These are phyloP conservation scores for Penstemon barbatus DNA, from an alignment of 257 asterid genomes.

Conservation along the genomic window DNA sequence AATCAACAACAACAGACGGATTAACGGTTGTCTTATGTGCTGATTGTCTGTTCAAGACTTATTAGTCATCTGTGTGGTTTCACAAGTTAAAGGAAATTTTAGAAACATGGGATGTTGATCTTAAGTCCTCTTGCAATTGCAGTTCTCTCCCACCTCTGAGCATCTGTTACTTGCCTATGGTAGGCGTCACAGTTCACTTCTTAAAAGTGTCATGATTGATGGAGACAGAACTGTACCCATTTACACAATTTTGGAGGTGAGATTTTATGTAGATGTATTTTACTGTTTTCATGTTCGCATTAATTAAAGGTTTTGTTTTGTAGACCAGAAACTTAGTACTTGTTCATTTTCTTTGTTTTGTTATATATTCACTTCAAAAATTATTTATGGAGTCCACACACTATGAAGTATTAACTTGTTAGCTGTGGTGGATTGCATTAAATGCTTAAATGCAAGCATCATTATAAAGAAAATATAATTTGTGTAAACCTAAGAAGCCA, in stretches of 20 bases:
- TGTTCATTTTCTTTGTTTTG: constrained; percentile 11
- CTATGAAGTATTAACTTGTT: constrained; percentile 2
- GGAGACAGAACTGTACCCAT: constrained; percentile 79
- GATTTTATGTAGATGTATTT: constrained; percentile 21
- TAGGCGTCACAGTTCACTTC: constrained; percentile 92
- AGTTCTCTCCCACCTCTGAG: constrained; percentile 96
- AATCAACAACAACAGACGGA: neutral
- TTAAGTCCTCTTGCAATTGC: constrained; percentile 37
- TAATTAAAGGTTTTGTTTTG: constrained; percentile 6
- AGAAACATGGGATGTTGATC: neutral
- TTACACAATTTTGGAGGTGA: constrained; percentile 88
- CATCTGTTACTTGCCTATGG: constrained; percentile 95
- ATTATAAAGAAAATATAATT: constrained; percentile 14
- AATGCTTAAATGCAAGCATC: neutral
- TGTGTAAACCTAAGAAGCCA: neutral
- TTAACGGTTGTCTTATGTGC: constrained; percentile 12
- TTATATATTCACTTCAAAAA: neutral
- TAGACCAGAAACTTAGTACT: neutral
- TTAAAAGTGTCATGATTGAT: constrained; percentile 85
- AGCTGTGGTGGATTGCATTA: constrained; percentile 6
- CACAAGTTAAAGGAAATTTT: constrained; percentile 2
- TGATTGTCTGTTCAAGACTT: constrained; percentile 6
- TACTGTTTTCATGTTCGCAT: constrained; percentile 12
- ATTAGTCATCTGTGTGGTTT: constrained; percentile 2
- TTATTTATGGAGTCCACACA: neutral